Evolutionary conservation across 345 rosid genomes (phyloP).

Genomic region (Fremontodendron californicum): DNA sequence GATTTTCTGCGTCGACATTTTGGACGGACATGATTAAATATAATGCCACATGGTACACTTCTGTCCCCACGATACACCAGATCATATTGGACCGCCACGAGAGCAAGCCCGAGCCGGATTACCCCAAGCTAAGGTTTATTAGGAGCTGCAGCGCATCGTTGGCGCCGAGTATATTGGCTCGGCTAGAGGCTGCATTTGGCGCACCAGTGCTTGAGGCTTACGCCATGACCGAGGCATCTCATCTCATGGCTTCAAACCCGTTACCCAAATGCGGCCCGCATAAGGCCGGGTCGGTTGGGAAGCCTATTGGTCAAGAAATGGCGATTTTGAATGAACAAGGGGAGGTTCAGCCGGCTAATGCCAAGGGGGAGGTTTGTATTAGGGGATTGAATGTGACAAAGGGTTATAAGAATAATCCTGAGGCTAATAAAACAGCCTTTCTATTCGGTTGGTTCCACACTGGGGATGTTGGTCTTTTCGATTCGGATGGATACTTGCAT

Average conservation of each 20-base stretch:
- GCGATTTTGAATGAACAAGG: constrained; percentile 52
- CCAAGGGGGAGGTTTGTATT: constrained; percentile 60
- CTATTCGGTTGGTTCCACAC: constrained; percentile 95
- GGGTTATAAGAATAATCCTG: constrained; percentile 87
- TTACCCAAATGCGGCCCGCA: constrained; percentile 52
- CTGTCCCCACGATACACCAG: constrained; percentile 74
- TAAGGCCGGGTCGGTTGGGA: constrained; percentile 69
- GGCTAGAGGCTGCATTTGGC: constrained; percentile 52
- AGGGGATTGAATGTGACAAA: constrained; percentile 89
- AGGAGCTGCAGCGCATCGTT: constrained; percentile 77
- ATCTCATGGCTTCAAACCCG: constrained; percentile 67
- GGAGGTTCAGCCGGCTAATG: constrained; percentile 28
- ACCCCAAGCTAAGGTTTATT: constrained; percentile 56
- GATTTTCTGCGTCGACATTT: constrained; percentile 66
- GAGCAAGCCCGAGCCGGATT: constrained; percentile 47
- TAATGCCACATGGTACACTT: constrained; percentile 70
- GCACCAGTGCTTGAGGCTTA: constrained; percentile 82
- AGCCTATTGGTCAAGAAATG: constrained; percentile 65
- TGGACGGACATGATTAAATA: constrained; percentile 54
- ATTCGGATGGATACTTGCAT: constrained; percentile 79
- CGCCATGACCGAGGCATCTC: constrained; percentile 76
- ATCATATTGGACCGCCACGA: constrained; percentile 60
- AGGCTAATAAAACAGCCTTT: constrained; percentile 75
- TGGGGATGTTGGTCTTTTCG: constrained; percentile 74
- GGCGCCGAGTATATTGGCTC: constrained; percentile 52